A percentile compares a stretch with the other conserved stretches of the same genome.
phyloP scores from a whole-genome alignment of 768 basidiomycete species.

The Mrakia hoshinonis region DNA sequence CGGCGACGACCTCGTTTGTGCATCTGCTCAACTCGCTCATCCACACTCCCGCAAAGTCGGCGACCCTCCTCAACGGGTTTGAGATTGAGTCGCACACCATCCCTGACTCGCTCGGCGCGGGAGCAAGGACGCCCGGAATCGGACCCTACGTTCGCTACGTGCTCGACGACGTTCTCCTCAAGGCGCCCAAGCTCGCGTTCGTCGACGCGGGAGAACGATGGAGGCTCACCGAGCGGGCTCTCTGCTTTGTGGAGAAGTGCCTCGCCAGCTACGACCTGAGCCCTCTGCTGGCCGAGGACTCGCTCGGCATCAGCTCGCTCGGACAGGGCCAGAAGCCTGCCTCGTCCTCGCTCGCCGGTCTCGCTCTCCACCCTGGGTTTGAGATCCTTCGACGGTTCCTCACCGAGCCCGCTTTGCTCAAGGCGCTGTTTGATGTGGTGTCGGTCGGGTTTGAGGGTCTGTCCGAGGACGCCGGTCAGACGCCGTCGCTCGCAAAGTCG shows the following conservation, averaged over 20 bases:
- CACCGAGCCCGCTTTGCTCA: conserved; percentile 62
- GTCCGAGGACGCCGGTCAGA: conserved; percentile 52
- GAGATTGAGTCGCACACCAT: conserved; percentile 64
- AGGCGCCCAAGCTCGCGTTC: conserved; percentile 67
- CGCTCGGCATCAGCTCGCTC: conserved; percentile 20
- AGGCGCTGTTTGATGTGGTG: conserved; percentile 65
- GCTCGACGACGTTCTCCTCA: conserved; percentile 77
- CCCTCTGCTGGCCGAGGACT: conserved; percentile 51
- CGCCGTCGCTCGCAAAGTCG: conserved; percentile 59
- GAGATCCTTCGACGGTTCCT: conserved; percentile 73
- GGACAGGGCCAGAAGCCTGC: conserved; percentile 27
- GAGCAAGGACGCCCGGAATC: conserved; percentile 70
- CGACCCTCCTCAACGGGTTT: conserved; percentile 45
- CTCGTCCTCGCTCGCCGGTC: conserved; percentile 35
- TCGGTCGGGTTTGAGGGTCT: conserved; percentile 72
- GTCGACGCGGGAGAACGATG: conserved; percentile 66
- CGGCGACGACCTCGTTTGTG: conserved; percentile 80
- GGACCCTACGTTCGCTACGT: conserved; percentile 77
- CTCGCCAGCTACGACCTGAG: conserved; percentile 75
- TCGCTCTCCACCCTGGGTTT: conserved; percentile 69
- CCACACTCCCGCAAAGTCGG: conserved; percentile 61
- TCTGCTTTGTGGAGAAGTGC: conserved; percentile 75
- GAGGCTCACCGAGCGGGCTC: conserved; percentile 73
- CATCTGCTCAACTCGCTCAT: conserved; percentile 71
- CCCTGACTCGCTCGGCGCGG: conserved; percentile 69